These are phyloP conservation scores for Vitis hybrid DNA, from an alignment of 177 flowering plant species.

Conservation along the genomic window DNA sequence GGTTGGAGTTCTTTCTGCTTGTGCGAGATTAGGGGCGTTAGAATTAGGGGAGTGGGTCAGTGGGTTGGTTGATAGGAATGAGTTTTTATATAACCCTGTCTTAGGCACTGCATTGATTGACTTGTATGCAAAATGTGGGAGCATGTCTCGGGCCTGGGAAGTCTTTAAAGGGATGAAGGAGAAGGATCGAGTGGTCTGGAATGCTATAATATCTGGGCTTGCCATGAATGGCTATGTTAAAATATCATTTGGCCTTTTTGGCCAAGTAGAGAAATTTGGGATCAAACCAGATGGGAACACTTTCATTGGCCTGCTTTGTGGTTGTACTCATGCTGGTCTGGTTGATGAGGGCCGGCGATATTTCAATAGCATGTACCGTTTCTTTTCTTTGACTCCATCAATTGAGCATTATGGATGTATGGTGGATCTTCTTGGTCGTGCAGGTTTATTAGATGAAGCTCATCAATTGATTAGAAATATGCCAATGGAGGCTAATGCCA, in stretches of 20 bases:
- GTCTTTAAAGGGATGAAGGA: conserved; percentile 53
- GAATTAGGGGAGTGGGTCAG: conserved; percentile 53
- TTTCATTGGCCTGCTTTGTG: conserved; percentile 64
- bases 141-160: conserved; percentile 42
- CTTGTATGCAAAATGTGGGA: conserved; percentile 74
- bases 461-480: conserved; percentile 41
- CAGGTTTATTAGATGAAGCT: conserved; percentile 62
- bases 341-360: conserved; percentile 50
- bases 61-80: conserved; percentile 38
- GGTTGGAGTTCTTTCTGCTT: conserved; percentile 65
- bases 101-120: conserved; percentile 68
- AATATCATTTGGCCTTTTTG: conserved; percentile 49
- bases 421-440: conserved; percentile 69
- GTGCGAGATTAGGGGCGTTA: conserved; percentile 65
- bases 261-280: conserved; percentile 51
- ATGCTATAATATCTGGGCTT: conserved; percentile 57
- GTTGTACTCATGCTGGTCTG: conserved; percentile 66
- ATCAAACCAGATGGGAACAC: conserved; percentile 54
- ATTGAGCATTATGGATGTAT: conserved; percentile 74
- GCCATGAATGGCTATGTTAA: conserved; percentile 53
- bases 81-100: conserved; percentile 51
- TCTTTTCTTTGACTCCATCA: conserved; percentile 38
- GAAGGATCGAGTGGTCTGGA: conserved; percentile 61
- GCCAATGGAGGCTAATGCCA: conserved; percentile 67
- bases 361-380: conserved; percentile 40